A percentile compares a stretch with the other conserved stretches of the same genome.
Evolutionary conservation across 768 basidiomycete species (phyloP).

Genomic region (Bullera alba): DNA sequence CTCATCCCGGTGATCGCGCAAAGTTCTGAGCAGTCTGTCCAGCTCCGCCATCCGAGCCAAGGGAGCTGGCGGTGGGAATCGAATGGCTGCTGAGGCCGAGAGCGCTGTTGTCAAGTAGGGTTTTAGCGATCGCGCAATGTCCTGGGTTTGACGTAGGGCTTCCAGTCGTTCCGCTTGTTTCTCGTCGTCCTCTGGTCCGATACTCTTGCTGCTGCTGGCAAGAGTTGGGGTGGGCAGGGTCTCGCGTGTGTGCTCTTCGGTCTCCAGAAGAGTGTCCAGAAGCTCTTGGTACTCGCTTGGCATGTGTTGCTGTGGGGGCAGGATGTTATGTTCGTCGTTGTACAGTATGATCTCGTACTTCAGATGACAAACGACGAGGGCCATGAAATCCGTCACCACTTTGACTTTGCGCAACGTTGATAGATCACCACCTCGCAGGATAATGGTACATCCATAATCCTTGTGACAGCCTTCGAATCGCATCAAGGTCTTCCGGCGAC

Average conservation of each 20-base stretch:
- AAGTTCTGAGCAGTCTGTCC: slow-evolving; percentile 64
- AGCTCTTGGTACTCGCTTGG: slow-evolving; percentile 22
- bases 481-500: slow-evolving; percentile 90
- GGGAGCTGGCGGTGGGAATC: slow-evolving; percentile 86
- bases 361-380: slow-evolving; percentile 84
- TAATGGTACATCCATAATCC: slow-evolving; percentile 90
- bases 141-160: slow-evolving; percentile 48
- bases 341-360: slow-evolving; percentile 66
- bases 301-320: slow-evolving; percentile 27
- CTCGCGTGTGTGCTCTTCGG: neutral
- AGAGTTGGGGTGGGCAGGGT: no score
- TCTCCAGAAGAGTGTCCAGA: slow-evolving; percentile 12
- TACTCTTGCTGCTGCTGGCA: neutral
- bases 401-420: slow-evolving; percentile 78
- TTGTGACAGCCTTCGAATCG: slow-evolving; percentile 91
- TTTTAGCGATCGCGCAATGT: slow-evolving; percentile 73
- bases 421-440: slow-evolving; percentile 78
- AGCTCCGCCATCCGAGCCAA: slow-evolving; percentile 80
- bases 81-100: slow-evolving; percentile 84
- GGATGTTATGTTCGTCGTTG: slow-evolving; percentile 46
- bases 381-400: slow-evolving; percentile 83
- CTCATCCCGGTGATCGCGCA: slow-evolving; percentile 77
- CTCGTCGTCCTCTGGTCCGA: neutral
- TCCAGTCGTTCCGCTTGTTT: slow-evolving; percentile 14
- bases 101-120: slow-evolving; percentile 81